Percentiles rank a stretch among this genome's conserved stretches.
phyloP scores from a whole-genome alignment of 2,329 filamentous ascomycete species.

The Balansia obtecta region DNA sequence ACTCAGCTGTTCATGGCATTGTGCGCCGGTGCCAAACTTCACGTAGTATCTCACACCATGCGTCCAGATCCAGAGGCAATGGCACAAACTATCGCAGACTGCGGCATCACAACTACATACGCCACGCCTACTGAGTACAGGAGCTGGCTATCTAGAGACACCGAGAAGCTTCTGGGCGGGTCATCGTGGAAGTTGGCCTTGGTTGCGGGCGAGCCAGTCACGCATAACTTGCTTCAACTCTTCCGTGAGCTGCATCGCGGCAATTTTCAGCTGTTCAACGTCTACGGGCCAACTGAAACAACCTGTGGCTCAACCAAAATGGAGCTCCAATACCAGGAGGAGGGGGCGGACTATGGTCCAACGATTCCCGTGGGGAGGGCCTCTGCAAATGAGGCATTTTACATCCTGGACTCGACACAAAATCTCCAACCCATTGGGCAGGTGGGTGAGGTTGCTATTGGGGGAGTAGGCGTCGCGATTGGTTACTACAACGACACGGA shows the following conservation, averaged over 20 bases:
- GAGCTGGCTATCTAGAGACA: slow-evolving; percentile 16
- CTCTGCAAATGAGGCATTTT: slow-evolving; percentile 20
- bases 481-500: slow-evolving; percentile 24
- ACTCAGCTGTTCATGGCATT: slow-evolving; percentile 24
- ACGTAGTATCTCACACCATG: slow-evolving; percentile 18
- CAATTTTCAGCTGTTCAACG: slow-evolving; percentile 9
- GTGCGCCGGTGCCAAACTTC: slow-evolving; percentile 22
- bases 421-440: slow-evolving; percentile 14
- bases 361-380: neutral
- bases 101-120: slow-evolving; percentile 24
- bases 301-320: neutral
- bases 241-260: slow-evolving; percentile 1
- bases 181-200: slow-evolving; percentile 10
- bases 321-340: neutral
- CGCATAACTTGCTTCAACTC: slow-evolving; percentile 5
- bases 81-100: slow-evolving; percentile 19
- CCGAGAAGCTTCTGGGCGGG: slow-evolving; percentile 4
- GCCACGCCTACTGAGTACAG: slow-evolving; percentile 30
- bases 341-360: neutral
- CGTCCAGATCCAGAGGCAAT: slow-evolving; percentile 21
- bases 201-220: slow-evolving; percentile 18
- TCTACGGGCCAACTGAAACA: slow-evolving; percentile 19
- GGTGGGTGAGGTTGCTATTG: slow-evolving; percentile 18
- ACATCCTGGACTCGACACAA: slow-evolving; percentile 24
- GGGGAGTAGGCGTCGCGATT: slow-evolving; percentile 15